Conservation (phyloP, 2,329 filamentous ascomycete genomes). For the Ophiostoma fasciatum region DNA sequence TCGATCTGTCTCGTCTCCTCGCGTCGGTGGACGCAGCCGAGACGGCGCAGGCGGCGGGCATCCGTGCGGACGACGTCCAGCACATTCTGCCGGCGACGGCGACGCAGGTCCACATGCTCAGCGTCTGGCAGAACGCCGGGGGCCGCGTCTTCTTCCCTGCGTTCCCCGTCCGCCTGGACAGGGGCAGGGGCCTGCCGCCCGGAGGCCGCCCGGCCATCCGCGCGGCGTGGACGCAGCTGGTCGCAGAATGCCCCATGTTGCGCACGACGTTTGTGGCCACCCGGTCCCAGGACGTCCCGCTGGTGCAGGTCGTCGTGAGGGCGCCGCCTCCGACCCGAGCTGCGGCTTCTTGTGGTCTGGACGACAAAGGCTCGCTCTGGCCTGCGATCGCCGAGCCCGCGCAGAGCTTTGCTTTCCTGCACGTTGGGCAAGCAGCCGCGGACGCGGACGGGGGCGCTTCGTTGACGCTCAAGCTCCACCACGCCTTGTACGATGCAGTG, state of each 20-base stretch:
- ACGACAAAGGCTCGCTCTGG: too few relatives aligned
- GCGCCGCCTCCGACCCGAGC: too few relatives aligned
- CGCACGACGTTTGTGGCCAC: constrained; percentile 33
- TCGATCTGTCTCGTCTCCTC: too few relatives aligned
- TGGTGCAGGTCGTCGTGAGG: constrained; percentile 48
- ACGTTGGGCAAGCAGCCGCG: neutral
- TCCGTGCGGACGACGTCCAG: constrained; percentile 34
- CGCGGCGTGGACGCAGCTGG: constrained; percentile 46
- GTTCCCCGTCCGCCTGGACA: constrained; percentile 46
- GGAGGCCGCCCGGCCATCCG: constrained; percentile 25
- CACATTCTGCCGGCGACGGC: constrained; percentile 52
- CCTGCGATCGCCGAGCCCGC: too few relatives aligned
- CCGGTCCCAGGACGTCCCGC: constrained; percentile 27
- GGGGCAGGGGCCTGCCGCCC: constrained; percentile 14
- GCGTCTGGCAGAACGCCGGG: constrained; percentile 53
- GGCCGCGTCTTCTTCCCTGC: constrained; percentile 58
- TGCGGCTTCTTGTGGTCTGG: too few relatives aligned
- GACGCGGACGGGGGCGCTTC: neutral
- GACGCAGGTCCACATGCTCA: constrained; percentile 70
- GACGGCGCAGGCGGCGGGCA: constrained; percentile 24
- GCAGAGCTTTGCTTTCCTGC: too few relatives aligned
- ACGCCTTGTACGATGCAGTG: constrained; percentile 78
- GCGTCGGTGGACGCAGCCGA: constrained; percentile 3
- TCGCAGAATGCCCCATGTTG: constrained; percentile 44
- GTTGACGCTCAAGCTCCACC: constrained; percentile 53